Percentiles rank a stretch among this genome's conserved stretches.
phyloP scores from a whole-genome alignment of 2,329 filamentous ascomycete genomes.

The Nigrospora osmanthi region DNA sequence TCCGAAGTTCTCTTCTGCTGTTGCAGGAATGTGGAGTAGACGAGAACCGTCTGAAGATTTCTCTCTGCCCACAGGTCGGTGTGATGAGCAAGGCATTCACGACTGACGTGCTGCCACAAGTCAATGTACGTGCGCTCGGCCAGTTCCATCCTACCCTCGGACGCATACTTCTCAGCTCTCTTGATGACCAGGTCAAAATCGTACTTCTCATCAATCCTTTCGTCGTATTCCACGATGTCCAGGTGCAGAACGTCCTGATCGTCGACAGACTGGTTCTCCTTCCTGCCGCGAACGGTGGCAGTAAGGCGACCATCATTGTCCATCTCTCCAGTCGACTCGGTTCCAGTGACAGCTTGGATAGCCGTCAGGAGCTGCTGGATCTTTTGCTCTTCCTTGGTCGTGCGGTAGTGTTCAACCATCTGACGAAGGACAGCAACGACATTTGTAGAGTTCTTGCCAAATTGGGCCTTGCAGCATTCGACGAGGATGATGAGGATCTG shows the following conservation, averaged over 20 bases:
- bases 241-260: not conserved
- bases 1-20: constrained; percentile 34
- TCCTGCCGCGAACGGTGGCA: not conserved
- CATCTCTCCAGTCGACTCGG: not conserved
- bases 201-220: not conserved
- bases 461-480: constrained; percentile 2
- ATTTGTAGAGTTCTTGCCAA: constrained; percentile 1
- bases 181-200: not conserved
- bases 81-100: constrained; percentile 31
- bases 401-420: constrained; percentile 2
- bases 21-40: constrained; percentile 38
- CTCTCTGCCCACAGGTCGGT: constrained; percentile 36
- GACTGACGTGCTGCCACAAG: constrained; percentile 41
- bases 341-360: not conserved
- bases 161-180: not conserved
- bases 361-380: not conserved
- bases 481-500: constrained; percentile 2
- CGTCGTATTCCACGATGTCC: constrained; percentile 1
- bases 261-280: not conserved
- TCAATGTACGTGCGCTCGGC: constrained; percentile 40
- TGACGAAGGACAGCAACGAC: not conserved
- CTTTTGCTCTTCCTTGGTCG: constrained; percentile 3
- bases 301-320: not conserved
- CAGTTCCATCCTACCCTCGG: constrained; percentile 10
- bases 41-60: constrained; percentile 35